phyloP scores from a whole-genome alignment of 768 basidiomycete species.

The Suillus lakei region DNA sequence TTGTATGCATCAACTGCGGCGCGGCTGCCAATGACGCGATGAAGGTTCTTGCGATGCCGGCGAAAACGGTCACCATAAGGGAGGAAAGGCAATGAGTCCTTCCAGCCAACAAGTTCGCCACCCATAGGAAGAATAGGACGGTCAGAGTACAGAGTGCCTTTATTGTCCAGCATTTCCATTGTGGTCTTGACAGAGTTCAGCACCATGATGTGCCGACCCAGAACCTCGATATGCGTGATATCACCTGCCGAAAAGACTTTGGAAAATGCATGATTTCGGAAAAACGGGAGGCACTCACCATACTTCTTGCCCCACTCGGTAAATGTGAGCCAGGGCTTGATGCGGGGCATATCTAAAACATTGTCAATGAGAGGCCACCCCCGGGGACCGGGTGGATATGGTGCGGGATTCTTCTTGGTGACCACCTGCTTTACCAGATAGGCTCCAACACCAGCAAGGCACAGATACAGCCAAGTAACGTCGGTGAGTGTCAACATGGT shows the following conservation, averaged over 20 bases:
- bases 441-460: neutral
- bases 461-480: neutral
- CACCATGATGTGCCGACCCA: neutral
- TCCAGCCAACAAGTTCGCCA: slow-evolving; percentile 1
- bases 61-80: neutral
- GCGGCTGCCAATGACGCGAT: neutral
- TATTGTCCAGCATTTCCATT: neutral
- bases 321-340: neutral
- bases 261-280: neutral
- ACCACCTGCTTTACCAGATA: neutral
- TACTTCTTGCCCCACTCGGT: neutral
- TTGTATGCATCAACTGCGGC: neutral
- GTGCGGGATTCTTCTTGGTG: neutral
- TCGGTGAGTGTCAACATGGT: neutral
- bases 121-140: neutral
- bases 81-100: neutral
- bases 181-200: neutral
- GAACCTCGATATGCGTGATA: neutral
- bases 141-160: neutral
- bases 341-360: neutral
- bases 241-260: neutral
- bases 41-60: neutral
- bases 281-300: neutral
- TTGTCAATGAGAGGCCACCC: neutral
- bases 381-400: neutral